phyloP scores from a whole-genome alignment of 1,139 yeast species.

The Candida gigantensis region DNA sequence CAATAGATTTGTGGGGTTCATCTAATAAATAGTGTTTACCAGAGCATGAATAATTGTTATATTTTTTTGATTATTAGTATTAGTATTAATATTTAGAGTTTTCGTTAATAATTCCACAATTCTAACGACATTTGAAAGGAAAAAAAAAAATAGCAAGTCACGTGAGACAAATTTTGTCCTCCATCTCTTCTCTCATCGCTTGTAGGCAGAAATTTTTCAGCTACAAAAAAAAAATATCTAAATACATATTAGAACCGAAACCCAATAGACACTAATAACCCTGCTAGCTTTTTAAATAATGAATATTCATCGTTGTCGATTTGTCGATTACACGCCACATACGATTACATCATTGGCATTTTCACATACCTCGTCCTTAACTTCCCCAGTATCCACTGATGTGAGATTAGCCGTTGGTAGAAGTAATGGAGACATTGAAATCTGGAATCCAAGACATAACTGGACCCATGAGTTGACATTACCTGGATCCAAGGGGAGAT shows the following conservation, averaged over 20 bases:
- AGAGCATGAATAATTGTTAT: too few relatives aligned
- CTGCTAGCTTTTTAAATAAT: too few relatives aligned
- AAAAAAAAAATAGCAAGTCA: too few relatives aligned
- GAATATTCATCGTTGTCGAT: constrained; percentile 90
- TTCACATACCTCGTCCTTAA: constrained; percentile 60
- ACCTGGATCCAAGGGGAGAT: constrained; percentile 77
- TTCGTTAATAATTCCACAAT: not conserved
- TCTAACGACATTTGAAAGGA: not conserved
- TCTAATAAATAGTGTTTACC: constrained; percentile 17
- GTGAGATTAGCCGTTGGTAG: constrained; percentile 89
- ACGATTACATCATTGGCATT: constrained; percentile 83
- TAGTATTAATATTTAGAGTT: not conserved
- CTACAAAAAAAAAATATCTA: constrained; percentile 2
- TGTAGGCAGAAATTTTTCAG: constrained; percentile 1
- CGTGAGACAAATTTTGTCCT: too few relatives aligned
- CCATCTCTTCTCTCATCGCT: constrained; percentile 2
- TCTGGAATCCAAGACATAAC: constrained; percentile 83
- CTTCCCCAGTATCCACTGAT: constrained; percentile 54
- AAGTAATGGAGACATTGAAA: constrained; percentile 91
- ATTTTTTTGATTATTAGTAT: too few relatives aligned
- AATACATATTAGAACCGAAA: not conserved
- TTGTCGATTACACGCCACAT: constrained; percentile 87
- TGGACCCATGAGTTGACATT: constrained; percentile 63
- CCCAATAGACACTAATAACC: too few relatives aligned
- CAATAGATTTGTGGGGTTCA: constrained; percentile 49